Evolutionary conservation across 2,329 filamentous ascomycete species (phyloP).

Genomic region (Alternaria dauci): DNA sequence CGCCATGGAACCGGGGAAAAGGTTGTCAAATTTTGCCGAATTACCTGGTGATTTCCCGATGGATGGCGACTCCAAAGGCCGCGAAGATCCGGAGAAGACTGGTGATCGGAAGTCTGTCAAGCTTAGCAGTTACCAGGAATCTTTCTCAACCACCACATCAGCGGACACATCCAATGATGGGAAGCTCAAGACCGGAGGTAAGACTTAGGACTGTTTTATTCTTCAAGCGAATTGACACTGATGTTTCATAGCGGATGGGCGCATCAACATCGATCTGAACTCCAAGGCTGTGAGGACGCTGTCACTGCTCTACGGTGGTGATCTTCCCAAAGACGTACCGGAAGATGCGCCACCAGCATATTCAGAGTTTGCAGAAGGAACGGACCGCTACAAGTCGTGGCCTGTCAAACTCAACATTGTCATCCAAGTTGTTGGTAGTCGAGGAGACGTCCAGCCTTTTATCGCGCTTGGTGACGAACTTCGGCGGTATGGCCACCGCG

Average conservation of each 20-base stretch:
- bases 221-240: background rate
- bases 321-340: background rate
- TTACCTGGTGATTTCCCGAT: background rate
- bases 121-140: background rate
- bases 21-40: background rate
- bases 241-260: slow-evolving; percentile 8
- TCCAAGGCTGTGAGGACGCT: slow-evolving; percentile 4
- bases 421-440: slow-evolving; percentile 63
- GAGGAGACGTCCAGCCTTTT: slow-evolving; percentile 68
- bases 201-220: background rate
- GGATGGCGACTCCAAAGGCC: background rate
- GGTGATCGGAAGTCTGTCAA: background rate
- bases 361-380: background rate
- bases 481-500: slow-evolving; percentile 39
- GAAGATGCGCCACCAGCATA: slow-evolving; percentile 1
- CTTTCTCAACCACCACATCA: background rate
- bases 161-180: background rate
- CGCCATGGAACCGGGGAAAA: background rate
- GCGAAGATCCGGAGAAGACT: background rate
- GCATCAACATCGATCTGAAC: slow-evolving; percentile 16
- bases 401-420: slow-evolving; percentile 57
- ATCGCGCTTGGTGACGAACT: slow-evolving; percentile 63
- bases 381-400: background rate
- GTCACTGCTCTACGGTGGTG: slow-evolving; percentile 6
- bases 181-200: background rate